phyloP scores from a whole-genome alignment of 2,329 filamentous ascomycete genomes.

The Pseudogymnoascus sp. region DNA sequence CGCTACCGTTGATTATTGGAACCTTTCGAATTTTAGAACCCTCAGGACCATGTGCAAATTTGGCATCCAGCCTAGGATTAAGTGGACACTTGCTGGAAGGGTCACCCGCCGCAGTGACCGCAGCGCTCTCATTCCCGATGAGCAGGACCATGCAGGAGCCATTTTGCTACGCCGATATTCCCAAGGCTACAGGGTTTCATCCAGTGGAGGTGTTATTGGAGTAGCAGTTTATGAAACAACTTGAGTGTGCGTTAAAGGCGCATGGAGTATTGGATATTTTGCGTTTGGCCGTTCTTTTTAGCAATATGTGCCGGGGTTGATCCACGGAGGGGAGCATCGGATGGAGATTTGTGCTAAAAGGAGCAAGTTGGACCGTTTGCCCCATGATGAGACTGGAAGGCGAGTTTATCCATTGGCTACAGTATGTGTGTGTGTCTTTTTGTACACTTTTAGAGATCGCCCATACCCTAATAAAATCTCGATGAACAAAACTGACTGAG shows the following conservation, averaged over 20 bases:
- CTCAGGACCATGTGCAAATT: neutral
- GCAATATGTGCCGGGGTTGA: slow-evolving; percentile 1
- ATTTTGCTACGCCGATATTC: neutral
- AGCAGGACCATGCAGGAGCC: neutral
- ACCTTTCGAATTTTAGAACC: slow-evolving; percentile 9
- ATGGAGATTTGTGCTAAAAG: slow-evolving; percentile 2
- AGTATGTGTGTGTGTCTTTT: slow-evolving; percentile 6
- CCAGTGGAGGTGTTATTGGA: neutral
- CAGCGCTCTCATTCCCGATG: slow-evolving; percentile 5
- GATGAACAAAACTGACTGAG: slow-evolving; percentile 5
- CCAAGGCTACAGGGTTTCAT: neutral
- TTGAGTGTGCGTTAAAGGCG: neutral
- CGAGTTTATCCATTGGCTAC: slow-evolving; percentile 7
- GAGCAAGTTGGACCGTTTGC: neutral
- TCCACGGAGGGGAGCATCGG: neutral
- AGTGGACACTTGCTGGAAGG: neutral
- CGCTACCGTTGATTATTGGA: slow-evolving; percentile 22
- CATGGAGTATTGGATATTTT: slow-evolving; percentile 1
- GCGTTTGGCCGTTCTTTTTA: neutral
- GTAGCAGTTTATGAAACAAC: neutral
- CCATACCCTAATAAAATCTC: slow-evolving; percentile 8
- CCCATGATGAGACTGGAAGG: slow-evolving; percentile 2
- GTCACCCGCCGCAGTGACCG: neutral
- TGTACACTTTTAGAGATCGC: slow-evolving; percentile 7
- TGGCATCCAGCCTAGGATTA: neutral